Base-by-base conservation (phyloP, 345 rosid genomes). In the Reutealis trisperma region DNA sequence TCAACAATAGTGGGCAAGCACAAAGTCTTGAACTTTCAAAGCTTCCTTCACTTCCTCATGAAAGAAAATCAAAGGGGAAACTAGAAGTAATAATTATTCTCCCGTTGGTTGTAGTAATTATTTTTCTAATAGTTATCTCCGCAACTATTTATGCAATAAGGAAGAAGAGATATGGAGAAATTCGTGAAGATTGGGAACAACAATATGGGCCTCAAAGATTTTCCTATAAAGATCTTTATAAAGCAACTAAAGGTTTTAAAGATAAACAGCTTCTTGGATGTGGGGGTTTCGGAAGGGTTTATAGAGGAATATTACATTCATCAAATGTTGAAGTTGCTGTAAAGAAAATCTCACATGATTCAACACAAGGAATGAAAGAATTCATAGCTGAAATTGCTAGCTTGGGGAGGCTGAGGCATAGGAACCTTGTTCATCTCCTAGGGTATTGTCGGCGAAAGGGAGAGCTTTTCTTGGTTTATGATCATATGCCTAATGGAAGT, bases 401-500 rank as follows among this genome's bases (percentile, higher is more conserved):
- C 32, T 65, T 72, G 67, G 81, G 77, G 27, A 72, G 81, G 58
- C 42, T 65, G 21, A 67, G 81, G n/a, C 81, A 78, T 13, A 55
- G 81, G 58, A 78, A 78, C 68, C 16, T 78, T 60, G 73, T 72
- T 12, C 72, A 72, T 8, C 77, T 78, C 5, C 34, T 78, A 14
- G 81, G 81, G 25, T 78, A 72, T 47, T 78, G 77, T 34, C 51
- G 77, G 2, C 60, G 77, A 34, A 65, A 72, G 24, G 73, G 60
- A 6, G 77, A 78, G 65, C 67, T 78, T 5, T 34, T 78, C 47
- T 59, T 78, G 47, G 77, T 78, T 8, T 78, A 78, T 27, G 81
- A 78, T 65, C 59, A 78, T 32, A 72, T 78, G 81, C 62, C 81
- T n/a, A 78, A 78, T 42, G 81, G 81, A 27, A 72, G 81, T 27